Evolutionary conservation across 148 eudicot species (phyloP).

Genomic region (Arbutus unedo): DNA sequence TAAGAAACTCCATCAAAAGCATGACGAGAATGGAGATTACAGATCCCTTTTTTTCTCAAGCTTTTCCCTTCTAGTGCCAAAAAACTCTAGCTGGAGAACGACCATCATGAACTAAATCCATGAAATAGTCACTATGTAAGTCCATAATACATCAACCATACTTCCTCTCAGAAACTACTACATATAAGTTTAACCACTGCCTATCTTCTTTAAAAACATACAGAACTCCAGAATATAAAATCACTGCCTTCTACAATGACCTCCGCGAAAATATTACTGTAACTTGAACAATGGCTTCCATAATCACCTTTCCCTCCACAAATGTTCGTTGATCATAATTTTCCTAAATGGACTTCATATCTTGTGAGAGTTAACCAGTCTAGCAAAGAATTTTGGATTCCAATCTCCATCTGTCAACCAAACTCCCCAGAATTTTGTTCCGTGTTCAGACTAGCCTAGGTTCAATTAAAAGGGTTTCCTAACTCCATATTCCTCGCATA

Average conservation of each 20-base stretch:
- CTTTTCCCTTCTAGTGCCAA: no score
- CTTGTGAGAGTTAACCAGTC: not conserved
- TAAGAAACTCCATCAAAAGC: no score
- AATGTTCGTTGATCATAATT: not conserved
- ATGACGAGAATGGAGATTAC: no score
- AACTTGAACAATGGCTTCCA: not conserved
- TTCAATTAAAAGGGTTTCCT: not conserved
- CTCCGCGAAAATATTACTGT: not conserved
- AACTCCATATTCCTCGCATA: not conserved
- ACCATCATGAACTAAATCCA: no score
- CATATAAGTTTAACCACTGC: not conserved
- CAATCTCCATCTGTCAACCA: not conserved
- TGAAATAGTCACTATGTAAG: no score
- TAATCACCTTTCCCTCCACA: not conserved
- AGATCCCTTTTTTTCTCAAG: no score
- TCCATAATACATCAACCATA: no score
- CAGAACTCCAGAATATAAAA: not conserved
- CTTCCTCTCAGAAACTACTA: not conserved
- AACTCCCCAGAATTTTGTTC: not conserved
- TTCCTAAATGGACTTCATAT: not conserved
- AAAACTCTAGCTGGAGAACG: no score
- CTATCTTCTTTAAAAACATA: not conserved
- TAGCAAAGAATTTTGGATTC: not conserved
- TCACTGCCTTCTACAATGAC: not conserved
- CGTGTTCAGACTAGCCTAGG: not conserved